Base-by-base conservation (phyloP, 345 rosid species). In the Mangifera indica region DNA sequence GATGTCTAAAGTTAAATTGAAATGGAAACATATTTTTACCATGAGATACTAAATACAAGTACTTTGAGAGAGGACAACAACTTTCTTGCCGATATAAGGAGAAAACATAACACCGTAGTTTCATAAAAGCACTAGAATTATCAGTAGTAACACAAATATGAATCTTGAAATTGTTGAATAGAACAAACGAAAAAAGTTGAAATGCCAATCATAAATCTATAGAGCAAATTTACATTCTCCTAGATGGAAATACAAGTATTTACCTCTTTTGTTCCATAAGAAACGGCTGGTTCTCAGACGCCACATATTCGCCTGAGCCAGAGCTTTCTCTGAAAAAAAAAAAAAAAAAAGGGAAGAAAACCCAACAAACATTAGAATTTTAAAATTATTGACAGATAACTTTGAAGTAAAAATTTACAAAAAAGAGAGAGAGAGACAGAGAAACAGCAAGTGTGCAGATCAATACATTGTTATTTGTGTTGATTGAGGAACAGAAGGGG, bases 241-340 rank as follows among this genome's bases (percentile, higher is more conserved):
- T 57, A 37, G 42, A 37, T 37, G 42, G 9, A 37, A 37, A 37
- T 8, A 37, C 42, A 37, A 37, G 42, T 6, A 45, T n/a, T 60
- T 46, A 79, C 90, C 81, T 81, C 78, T 81, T 86, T 69, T 83
- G 87, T 59, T 74, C 82, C 84, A 62, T 79, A 22, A 88, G 68
- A 63, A 88, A 84, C 32, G 87, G 85, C 44, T 83, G 87, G 60
- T 73, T 71, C 60, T 84, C 87, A 40, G 85, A 61, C 20, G 59
- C 63, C 48, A 21, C 60, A 60, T 68, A 32, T 29, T 84, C 85
- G 70, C 15, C 74, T 21, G 87, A 72, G 56, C 61, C 81, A 65
- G 89, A 74, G 70, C 87, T 84, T 74, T 63, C 62, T 0, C 60
- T 76, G 26, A 58, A 69, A 49, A 65, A 59, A 58, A 55, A 54